Evolutionary conservation across 805 yeast genomes (phyloP).

Genomic region (Lipomyces starkeyi): DNA sequence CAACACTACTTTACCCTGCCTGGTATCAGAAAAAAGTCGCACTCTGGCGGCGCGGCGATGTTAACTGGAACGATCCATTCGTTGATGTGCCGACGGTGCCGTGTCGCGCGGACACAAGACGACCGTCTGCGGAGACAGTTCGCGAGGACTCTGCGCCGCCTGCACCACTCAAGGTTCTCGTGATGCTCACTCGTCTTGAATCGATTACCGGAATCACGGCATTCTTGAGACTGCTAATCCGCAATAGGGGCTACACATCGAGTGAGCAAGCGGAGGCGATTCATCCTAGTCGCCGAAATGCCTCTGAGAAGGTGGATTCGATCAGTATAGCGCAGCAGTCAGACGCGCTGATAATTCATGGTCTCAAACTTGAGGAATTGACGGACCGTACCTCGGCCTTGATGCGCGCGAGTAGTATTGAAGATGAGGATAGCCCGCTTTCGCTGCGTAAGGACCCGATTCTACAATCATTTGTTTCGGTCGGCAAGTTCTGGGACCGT

Average conservation of each 20-base stretch:
- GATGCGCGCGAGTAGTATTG: constrained; percentile 12
- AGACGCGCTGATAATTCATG: constrained; percentile 11
- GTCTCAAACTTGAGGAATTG: constrained; percentile 14
- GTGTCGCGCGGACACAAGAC: neutral
- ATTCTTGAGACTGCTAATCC: neutral
- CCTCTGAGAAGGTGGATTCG: neutral
- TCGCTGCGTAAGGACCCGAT: constrained; percentile 7
- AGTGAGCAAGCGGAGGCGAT: neutral
- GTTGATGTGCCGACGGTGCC: neutral
- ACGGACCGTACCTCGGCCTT: constrained; percentile 21
- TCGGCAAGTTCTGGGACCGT: constrained; percentile 5
- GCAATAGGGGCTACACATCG: neutral
- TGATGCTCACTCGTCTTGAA: constrained; percentile 2
- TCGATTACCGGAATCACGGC: neutral
- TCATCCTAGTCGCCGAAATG: neutral
- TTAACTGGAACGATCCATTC: neutral
- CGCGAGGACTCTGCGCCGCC: neutral
- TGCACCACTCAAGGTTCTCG: neutral
- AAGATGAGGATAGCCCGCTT: constrained; percentile 8
- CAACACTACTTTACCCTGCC: constrained; percentile 63
- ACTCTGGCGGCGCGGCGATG: neutral
- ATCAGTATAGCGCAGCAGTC: neutral
- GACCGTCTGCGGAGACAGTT: neutral
- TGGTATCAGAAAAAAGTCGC: constrained; percentile 22
- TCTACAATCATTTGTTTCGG: constrained; percentile 13